Conservation (phyloP, 202 grass and related monocot species). For the Carex arenaria region DNA sequence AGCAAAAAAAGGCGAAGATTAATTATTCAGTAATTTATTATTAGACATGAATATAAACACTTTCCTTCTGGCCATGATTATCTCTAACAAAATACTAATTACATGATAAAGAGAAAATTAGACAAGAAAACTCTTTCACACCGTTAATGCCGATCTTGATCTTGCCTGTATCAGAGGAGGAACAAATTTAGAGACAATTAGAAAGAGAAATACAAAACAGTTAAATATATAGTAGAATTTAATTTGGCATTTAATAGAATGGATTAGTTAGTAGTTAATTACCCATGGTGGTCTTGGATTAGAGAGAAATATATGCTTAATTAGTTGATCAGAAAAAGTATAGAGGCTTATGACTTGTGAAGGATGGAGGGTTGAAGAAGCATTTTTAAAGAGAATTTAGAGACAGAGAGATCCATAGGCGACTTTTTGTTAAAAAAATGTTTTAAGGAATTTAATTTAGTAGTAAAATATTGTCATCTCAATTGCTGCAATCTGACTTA, state of each 20-base stretch:
- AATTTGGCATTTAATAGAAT: neutral
- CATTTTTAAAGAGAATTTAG: too few species aligned
- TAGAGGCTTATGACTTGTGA: too few species aligned
- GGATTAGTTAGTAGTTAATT: neutral
- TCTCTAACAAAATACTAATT: neutral
- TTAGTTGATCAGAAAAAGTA: too few species aligned
- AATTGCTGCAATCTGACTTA: too few species aligned
- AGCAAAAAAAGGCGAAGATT: conserved; percentile 28
- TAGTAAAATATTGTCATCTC: too few species aligned
- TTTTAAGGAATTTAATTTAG: too few species aligned
- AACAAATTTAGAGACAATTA: neutral
- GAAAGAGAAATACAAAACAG: neutral
- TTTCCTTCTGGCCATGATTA: too few species aligned
- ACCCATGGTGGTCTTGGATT: conserved; percentile 48
- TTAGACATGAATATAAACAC: neutral
- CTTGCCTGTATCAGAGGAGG: conserved; percentile 39
- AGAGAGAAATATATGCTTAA: neutral
- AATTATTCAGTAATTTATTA: too few species aligned
- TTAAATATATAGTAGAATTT: neutral
- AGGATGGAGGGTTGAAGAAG: too few species aligned
- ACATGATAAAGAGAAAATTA: neutral
- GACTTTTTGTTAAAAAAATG: too few species aligned
- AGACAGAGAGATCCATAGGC: too few species aligned
- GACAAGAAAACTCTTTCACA: neutral
- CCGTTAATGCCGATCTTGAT: conserved; percentile 93